These are phyloP conservation scores for Artemisia annua DNA, from an alignment of 129 eudicot genomes.

Conservation along the genomic window DNA sequence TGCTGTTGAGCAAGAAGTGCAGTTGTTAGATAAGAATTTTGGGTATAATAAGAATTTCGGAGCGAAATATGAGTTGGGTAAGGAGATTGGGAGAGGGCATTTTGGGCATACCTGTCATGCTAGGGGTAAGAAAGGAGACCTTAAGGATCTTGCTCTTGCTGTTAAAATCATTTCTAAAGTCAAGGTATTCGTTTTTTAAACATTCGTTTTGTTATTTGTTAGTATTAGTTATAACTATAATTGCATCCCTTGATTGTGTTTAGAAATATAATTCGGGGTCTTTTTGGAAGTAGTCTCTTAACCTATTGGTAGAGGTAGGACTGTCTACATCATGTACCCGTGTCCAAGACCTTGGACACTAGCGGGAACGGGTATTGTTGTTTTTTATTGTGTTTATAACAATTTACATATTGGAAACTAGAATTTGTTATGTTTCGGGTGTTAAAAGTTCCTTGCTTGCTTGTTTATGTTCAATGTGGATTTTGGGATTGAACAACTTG, in stretches of 20 bases:
- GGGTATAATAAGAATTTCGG: slow-evolving; percentile 83
- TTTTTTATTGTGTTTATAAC: too few relatives aligned
- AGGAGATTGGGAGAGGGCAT: slow-evolving; percentile 95
- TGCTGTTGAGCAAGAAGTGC: slow-evolving; percentile 38
- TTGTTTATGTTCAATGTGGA: too few relatives aligned
- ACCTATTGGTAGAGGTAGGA: too few relatives aligned
- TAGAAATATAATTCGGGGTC: too few relatives aligned
- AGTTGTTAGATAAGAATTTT: slow-evolving; percentile 73
- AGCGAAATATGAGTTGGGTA: slow-evolving; percentile 90
- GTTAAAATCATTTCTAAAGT: slow-evolving; percentile 84
- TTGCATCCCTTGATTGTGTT: background rate
- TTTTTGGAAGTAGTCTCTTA: too few relatives aligned
- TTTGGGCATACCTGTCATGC: slow-evolving; percentile 96
- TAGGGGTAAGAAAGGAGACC: slow-evolving; percentile 74
- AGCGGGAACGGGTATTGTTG: too few relatives aligned
- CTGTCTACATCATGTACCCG: too few relatives aligned
- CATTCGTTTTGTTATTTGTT: background rate
- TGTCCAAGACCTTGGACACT: too few relatives aligned
- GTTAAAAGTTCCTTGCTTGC: too few relatives aligned
- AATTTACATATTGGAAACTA: too few relatives aligned
- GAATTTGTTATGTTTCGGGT: too few relatives aligned
- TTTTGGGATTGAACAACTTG: too few relatives aligned
- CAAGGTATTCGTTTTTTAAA: slow-evolving; percentile 42
- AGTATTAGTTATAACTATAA: background rate
- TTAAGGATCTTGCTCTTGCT: slow-evolving; percentile 74